Conservation (phyloP, 768 basidiomycete species). For the Macrolepiota dolichaula region DNA sequence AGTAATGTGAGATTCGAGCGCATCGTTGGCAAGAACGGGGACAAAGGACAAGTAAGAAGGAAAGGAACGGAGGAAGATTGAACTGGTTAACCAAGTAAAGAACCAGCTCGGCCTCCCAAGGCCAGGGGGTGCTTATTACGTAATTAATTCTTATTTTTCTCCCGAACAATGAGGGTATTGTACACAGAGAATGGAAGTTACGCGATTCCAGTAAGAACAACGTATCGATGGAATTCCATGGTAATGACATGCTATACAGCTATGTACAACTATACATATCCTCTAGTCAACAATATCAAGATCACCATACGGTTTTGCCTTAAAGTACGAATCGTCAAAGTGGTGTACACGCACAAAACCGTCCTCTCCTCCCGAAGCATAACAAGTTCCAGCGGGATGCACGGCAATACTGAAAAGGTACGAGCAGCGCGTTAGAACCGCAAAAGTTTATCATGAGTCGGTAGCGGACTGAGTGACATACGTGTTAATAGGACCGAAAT, state of each 20-base stretch:
- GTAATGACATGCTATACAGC: neutral
- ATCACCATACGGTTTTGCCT: constrained; percentile 87
- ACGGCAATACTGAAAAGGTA: constrained; percentile 70
- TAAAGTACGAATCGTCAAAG: constrained; percentile 95
- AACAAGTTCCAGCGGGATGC: constrained; percentile 83
- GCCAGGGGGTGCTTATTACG: neutral
- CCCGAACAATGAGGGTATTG: neutral
- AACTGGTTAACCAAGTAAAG: neutral
- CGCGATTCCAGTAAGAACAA: neutral
- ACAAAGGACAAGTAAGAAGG: neutral
- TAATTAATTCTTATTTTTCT: neutral
- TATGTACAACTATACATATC: neutral
- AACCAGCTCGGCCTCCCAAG: neutral
- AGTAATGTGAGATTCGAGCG: constrained; percentile 6
- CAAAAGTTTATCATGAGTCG: neutral
- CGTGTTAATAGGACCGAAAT: constrained; percentile 97
- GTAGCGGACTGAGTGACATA: constrained; percentile 38
- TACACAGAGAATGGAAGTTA: neutral
- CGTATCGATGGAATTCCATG: neutral
- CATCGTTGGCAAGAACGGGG: constrained; percentile 12
- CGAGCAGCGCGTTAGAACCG: neutral
- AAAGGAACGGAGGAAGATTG: neutral
- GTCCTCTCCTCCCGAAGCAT: constrained; percentile 96
- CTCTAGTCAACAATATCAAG: constrained; percentile 59
- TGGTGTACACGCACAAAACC: constrained; percentile 91